Conservation (phyloP, 208 protist species). For the Crithidia acanthocephali region DNA sequence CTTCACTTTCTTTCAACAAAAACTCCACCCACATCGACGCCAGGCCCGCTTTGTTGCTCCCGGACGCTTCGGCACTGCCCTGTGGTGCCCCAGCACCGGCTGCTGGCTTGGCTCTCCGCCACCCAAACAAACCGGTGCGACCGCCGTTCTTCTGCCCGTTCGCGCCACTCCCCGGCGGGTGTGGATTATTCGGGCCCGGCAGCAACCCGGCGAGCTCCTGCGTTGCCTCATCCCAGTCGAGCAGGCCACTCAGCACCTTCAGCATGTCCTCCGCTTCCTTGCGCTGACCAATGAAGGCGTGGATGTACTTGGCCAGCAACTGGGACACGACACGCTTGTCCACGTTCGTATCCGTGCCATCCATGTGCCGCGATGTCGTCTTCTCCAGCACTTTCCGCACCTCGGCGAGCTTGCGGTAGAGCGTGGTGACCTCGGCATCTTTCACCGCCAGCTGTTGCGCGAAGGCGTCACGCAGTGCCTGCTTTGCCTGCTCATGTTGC, state of each 20-base stretch:
- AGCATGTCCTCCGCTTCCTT: conserved; percentile 78
- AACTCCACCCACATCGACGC: conserved; percentile 88
- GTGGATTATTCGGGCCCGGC: conserved; percentile 74
- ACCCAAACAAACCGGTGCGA: conserved; percentile 39
- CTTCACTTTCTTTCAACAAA: conserved; percentile 74
- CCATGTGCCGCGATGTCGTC: conserved; percentile 62
- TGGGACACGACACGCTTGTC: conserved; percentile 88
- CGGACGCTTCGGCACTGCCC: background rate
- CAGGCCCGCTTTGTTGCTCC: conserved; percentile 30
- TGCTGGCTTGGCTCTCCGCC: conserved; percentile 9
- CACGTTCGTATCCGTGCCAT: conserved; percentile 53
- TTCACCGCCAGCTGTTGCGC: conserved; percentile 52
- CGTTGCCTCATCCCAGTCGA: conserved; percentile 83
- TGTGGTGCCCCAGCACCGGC: background rate
- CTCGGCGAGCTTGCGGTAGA: conserved; percentile 84
- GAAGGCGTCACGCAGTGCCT: background rate
- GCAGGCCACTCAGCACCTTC: conserved; percentile 72
- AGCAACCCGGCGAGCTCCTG: conserved; percentile 79
- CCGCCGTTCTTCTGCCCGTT: background rate
- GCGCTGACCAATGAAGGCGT: conserved; percentile 58
- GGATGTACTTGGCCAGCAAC: conserved; percentile 85
- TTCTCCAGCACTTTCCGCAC: conserved; percentile 65
- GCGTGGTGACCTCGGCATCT: conserved; percentile 62
- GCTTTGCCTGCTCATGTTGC: conserved; percentile 25
- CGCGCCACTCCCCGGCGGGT: conserved; percentile 15